Percentiles rank a stretch among this genome's conserved stretches.
Conservation (phyloP, 2,329 filamentous ascomycete genomes). For the Grosmannia penicillata region DNA sequence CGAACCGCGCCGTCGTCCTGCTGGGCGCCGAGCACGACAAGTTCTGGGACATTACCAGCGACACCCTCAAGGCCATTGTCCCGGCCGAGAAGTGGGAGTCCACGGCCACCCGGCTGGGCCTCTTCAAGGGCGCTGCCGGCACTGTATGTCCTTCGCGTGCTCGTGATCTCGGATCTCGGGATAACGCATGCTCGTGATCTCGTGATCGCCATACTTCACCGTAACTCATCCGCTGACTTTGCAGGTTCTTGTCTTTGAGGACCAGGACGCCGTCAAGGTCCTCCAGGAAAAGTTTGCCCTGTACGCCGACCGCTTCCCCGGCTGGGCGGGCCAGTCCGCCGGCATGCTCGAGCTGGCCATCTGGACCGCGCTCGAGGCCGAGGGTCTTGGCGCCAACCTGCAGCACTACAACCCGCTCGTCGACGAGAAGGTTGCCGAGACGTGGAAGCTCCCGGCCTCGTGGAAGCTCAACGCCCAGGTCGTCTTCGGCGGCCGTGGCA, state of each 20-base stretch:
- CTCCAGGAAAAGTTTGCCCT: conserved; percentile 54
- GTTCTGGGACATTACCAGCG: conserved; percentile 64
- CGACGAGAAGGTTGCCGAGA: conserved; percentile 51
- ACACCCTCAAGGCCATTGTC: conserved; percentile 53
- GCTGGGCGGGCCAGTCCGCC: conserved; percentile 61
- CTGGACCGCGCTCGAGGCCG: conserved; percentile 71
- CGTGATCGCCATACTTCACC: background rate
- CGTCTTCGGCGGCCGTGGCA: conserved; percentile 58
- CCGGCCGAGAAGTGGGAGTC: conserved; percentile 45
- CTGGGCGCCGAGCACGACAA: conserved; percentile 72
- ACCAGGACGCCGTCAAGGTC: conserved; percentile 49
- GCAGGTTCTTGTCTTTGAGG: conserved; percentile 73
- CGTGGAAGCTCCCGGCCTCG: conserved; percentile 54
- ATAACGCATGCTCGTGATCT: too few species aligned
- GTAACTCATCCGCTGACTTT: background rate
- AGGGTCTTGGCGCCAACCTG: conserved; percentile 75
- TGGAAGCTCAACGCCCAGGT: conserved; percentile 76
- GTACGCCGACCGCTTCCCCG: conserved; percentile 68
- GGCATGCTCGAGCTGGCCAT: conserved; percentile 72
- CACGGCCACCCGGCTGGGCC: conserved; percentile 27
- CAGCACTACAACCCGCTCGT: conserved; percentile 90
- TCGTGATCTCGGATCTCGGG: too few species aligned
- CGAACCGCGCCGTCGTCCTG: conserved; percentile 63
- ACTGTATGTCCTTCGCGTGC: too few species aligned
- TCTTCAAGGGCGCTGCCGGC: conserved; percentile 60